phyloP scores from a whole-genome alignment of 768 basidiomycete species.

The Mrakia blollopis region DNA sequence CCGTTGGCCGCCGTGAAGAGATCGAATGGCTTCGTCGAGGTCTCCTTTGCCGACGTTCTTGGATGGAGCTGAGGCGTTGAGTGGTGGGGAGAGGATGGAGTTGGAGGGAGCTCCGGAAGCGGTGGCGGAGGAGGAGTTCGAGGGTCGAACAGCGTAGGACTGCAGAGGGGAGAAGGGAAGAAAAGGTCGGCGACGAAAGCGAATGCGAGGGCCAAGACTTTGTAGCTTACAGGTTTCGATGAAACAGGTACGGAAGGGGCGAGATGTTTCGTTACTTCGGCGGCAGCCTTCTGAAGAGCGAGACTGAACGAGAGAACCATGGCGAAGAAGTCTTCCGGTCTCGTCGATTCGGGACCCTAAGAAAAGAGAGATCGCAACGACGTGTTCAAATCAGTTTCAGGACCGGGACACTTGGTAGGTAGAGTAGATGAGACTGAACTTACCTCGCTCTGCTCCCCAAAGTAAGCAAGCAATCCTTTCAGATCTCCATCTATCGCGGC shows the following conservation, averaged over 20 bases:
- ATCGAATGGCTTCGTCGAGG: conserved; percentile 75
- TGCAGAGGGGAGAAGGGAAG: conserved; percentile 14
- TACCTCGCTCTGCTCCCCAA: conserved; percentile 58
- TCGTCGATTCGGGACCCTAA: conserved; percentile 59
- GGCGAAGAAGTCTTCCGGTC: conserved; percentile 74
- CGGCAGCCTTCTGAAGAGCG: conserved; percentile 40
- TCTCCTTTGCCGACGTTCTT: conserved; percentile 61
- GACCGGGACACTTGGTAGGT: too few species aligned
- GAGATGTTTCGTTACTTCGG: conserved; percentile 37
- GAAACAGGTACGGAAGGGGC: not conserved
- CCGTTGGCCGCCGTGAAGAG: conserved; percentile 50
- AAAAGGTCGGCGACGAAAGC: conserved; percentile 51
- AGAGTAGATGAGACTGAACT: not conserved
- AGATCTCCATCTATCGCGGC: conserved; percentile 58
- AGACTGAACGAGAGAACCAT: conserved; percentile 2
- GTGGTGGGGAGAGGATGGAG: not conserved
- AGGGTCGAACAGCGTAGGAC: conserved; percentile 32
- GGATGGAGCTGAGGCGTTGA: not conserved
- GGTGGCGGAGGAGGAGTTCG: conserved; percentile 18
- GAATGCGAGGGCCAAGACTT: not conserved
- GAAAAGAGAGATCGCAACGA: conserved; percentile 39
- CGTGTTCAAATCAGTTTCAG: too few species aligned
- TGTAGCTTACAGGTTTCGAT: not conserved
- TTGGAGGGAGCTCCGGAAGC: not conserved
- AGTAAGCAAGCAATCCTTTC: conserved; percentile 60